Conservation (phyloP, 768 basidiomycete species). For the Lyophyllum shimeji region DNA sequence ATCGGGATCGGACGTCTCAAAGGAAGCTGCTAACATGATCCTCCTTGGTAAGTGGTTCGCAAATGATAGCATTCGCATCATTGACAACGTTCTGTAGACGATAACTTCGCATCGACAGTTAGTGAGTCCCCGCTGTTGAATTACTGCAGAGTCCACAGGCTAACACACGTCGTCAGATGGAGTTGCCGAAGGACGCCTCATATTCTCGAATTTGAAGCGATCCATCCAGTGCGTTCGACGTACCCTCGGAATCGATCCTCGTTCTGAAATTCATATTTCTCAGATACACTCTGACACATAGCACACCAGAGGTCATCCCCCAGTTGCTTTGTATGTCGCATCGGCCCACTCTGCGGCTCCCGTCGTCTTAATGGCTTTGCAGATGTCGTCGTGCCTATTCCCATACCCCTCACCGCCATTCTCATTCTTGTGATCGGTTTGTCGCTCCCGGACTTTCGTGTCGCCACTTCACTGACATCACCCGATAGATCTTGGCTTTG, state of each 20-base stretch:
- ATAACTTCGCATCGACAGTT: conserved; percentile 73
- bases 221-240: conserved; percentile 57
- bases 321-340: conserved; percentile 58
- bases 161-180: conserved; percentile 43
- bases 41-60: conserved; percentile 45
- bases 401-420: conserved; percentile 65
- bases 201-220: conserved; percentile 69
- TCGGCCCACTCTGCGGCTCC: neutral
- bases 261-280: neutral
- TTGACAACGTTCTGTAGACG: conserved; percentile 38
- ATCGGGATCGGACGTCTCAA: conserved; percentile 71
- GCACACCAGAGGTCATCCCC: conserved; percentile 68
- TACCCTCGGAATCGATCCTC: neutral
- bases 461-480: neutral
- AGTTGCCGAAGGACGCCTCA: conserved; percentile 66
- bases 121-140: too few species aligned
- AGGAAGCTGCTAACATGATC: conserved; percentile 77
- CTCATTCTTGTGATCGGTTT: conserved; percentile 69
- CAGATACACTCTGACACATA: conserved; percentile 66
- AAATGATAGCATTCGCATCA: neutral
- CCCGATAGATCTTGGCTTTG: conserved; percentile 64
- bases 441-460: conserved; percentile 10
- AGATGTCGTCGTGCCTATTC: conserved; percentile 71
- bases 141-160: too few species aligned
- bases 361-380: neutral